A percentile compares a stretch with the other conserved stretches of the same genome.
These are phyloP conservation scores for Suillus brevipes DNA, from an alignment of 768 basidiomycete genomes.

Conservation along the genomic window DNA sequence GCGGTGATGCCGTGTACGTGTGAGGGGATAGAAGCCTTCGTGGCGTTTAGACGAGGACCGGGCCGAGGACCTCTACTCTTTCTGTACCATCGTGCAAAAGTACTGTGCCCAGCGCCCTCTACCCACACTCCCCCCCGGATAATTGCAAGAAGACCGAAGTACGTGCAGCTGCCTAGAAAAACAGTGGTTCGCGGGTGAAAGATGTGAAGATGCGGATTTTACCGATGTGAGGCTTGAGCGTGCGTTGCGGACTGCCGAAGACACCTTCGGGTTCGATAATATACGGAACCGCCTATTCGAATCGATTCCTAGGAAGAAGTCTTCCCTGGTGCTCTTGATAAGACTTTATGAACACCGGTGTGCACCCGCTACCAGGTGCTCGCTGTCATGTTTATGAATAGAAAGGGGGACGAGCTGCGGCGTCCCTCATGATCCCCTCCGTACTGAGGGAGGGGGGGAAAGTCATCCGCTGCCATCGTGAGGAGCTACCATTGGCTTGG, in stretches of 20 bases:
- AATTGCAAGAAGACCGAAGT: neutral
- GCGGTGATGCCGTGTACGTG: conserved; percentile 2
- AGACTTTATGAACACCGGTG: conserved; percentile 1
- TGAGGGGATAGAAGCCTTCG: conserved; percentile 4
- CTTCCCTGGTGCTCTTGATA: neutral
- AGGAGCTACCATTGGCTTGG: neutral
- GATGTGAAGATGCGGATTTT: conserved; percentile 1
- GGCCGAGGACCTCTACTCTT: neutral
- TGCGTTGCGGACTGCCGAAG: neutral
- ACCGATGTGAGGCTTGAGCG: neutral
- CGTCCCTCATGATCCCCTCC: neutral
- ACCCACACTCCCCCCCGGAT: too few relatives aligned
- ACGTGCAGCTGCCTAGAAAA: too few relatives aligned
- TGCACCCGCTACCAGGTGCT: neutral
- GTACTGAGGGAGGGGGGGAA: neutral
- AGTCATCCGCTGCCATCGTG: neutral
- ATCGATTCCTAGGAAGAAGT: neutral
- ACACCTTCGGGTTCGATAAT: neutral
- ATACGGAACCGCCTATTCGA: neutral
- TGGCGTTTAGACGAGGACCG: conserved; percentile 4
- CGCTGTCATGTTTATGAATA: neutral
- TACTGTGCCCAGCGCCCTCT: too few relatives aligned
- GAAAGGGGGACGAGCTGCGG: conserved; percentile 1
- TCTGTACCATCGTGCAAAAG: too few relatives aligned
- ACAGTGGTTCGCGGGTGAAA: neutral